Evolutionary conservation across 169 alveolate species (phyloP).

Genomic region (Plasmodium reichenowi): DNA sequence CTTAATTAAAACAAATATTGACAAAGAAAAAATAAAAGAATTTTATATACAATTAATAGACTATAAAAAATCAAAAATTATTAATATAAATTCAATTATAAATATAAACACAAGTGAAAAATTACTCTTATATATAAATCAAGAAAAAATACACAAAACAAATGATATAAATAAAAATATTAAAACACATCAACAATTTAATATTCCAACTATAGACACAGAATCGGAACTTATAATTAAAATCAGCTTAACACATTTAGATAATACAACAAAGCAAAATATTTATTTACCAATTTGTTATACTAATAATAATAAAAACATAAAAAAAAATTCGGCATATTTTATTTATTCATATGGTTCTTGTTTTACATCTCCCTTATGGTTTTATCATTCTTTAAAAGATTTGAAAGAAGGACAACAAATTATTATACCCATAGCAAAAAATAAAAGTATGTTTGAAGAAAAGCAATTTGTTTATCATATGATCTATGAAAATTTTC

Average conservation of each 20-base stretch:
- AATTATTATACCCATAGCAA: constrained; percentile 64
- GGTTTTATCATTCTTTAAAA: constrained; percentile 67
- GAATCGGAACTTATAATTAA: constrained; percentile 69
- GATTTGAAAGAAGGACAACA: constrained; percentile 71
- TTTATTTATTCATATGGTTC: constrained; percentile 73
- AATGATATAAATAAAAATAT: constrained; percentile 36
- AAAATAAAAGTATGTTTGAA: constrained; percentile 41
- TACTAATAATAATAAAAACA: constrained; percentile 22
- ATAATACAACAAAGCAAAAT: constrained; percentile 20
- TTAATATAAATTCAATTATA: constrained; percentile 31
- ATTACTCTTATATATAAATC: constrained; percentile 45
- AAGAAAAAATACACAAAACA: constrained; percentile 3
- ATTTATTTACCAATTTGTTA: constrained; percentile 36
- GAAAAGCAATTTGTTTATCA: constrained; percentile 41
- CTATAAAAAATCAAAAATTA: constrained; percentile 48
- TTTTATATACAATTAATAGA: constrained; percentile 38
- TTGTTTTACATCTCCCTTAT: constrained; percentile 61
- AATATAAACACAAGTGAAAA: constrained; percentile 24
- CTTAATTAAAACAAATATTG: too few relatives aligned
- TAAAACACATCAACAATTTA: background rate
- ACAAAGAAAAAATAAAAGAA: constrained; percentile 1
- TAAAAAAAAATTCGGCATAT: constrained; percentile 36
- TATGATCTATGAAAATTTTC: constrained; percentile 24
- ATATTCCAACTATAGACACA: constrained; percentile 58
- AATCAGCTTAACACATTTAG: constrained; percentile 11